A percentile compares a stretch with the other conserved stretches of the same genome.
Conservation (phyloP, 129 eudicot species). For the Centaurea solstitialis region DNA sequence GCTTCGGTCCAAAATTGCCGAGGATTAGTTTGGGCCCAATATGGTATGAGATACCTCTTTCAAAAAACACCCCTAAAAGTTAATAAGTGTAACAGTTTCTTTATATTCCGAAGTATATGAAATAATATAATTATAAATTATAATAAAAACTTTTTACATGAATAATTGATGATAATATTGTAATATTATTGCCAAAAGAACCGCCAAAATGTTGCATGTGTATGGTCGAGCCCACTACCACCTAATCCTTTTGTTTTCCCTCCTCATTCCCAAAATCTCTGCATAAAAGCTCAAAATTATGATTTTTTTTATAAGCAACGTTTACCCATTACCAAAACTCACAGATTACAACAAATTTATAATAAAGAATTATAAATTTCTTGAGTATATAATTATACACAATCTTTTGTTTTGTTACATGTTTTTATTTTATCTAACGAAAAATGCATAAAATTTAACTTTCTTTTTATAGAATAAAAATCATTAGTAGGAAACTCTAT, state of each 20-base stretch:
- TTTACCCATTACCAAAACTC: too few species aligned
- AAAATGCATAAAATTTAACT: too few species aligned
- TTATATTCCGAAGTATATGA: not conserved
- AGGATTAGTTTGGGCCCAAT: too few species aligned
- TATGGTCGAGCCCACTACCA: not conserved
- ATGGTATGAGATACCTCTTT: too few species aligned
- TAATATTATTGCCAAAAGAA: not conserved
- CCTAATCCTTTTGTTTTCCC: constrained; percentile 4
- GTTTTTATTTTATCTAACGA: not conserved
- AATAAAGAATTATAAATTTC: too few species aligned
- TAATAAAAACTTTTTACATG: not conserved
- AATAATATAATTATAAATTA: too few species aligned
- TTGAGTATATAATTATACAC: not conserved
- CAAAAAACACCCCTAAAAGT: not conserved
- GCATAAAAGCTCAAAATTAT: too few species aligned
- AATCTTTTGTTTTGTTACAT: not conserved
- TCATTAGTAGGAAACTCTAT: not conserved
- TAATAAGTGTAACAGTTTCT: too few species aligned
- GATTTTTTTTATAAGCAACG: too few species aligned
- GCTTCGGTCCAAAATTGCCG: too few species aligned
- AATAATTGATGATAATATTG: not conserved
- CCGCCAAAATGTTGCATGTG: constrained; percentile 5
- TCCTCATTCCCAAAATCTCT: not conserved
- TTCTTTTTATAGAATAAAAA: too few species aligned
- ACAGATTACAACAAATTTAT: too few species aligned